Percentiles rank a stretch among this genome's conserved stretches.
Evolutionary conservation across 2,329 filamentous ascomycete species (phyloP).

Genomic region (Aspergillus luchuensis): DNA sequence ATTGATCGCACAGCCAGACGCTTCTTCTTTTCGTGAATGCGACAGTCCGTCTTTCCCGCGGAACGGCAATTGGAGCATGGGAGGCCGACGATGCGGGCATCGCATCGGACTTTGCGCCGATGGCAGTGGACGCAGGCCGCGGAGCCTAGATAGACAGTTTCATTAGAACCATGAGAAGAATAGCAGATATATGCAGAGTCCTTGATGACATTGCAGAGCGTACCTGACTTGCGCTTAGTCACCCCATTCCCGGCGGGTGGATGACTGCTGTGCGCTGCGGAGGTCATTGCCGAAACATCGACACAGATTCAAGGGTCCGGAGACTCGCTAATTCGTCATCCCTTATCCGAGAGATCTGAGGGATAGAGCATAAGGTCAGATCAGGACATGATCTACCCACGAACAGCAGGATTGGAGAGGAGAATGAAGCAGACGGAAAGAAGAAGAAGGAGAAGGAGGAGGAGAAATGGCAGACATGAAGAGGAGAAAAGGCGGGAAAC

Average conservation of each 20-base stretch:
- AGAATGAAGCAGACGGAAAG: constrained; percentile 9
- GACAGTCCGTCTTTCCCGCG: constrained; percentile 47
- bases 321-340: constrained; percentile 19
- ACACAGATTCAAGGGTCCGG: constrained; percentile 19
- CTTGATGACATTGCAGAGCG: constrained; percentile 3
- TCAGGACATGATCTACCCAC: constrained; percentile 12
- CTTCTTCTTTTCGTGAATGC: constrained; percentile 55
- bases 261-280: constrained; percentile 37
- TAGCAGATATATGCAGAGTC: background rate
- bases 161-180: background rate
- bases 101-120: constrained; percentile 55
- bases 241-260: constrained; percentile 38
- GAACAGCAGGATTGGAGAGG: constrained; percentile 3
- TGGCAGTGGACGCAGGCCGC: constrained; percentile 54
- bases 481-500: constrained; percentile 10
- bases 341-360: background rate
- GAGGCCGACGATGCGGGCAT: constrained; percentile 50
- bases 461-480: background rate
- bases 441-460: background rate
- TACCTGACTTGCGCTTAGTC: constrained; percentile 45
- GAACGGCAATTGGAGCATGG: constrained; percentile 54
- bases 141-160: constrained; percentile 32
- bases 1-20: constrained; percentile 45
- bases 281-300: constrained; percentile 40
- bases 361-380: background rate